Conservation (phyloP, 164 flowering plant species). For the Kalanchoe fedtschenkoi region DNA sequence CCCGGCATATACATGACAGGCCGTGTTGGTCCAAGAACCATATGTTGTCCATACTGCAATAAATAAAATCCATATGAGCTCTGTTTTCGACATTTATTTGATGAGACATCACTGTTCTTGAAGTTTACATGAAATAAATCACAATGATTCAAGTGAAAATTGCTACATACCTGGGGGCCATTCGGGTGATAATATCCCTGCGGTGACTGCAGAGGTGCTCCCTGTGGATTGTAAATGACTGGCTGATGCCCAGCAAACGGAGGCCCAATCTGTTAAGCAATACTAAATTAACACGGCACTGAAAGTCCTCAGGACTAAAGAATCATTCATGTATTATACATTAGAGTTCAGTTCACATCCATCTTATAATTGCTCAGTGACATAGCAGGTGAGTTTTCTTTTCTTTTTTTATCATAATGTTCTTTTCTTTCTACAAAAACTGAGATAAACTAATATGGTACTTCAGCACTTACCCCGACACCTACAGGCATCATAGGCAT, state of each 20-base stretch:
- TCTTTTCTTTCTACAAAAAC: not conserved
- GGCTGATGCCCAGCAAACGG: slow-evolving; percentile 66
- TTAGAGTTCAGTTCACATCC: not conserved
- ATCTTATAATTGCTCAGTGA: not conserved
- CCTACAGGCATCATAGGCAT: slow-evolving; percentile 74
- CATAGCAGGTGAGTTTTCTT: not conserved
- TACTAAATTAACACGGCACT: slow-evolving; percentile 2
- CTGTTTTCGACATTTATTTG: not conserved
- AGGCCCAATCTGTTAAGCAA: slow-evolving; percentile 54
- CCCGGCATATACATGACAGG: slow-evolving; percentile 58
- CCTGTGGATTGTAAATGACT: slow-evolving; percentile 52
- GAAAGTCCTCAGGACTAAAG: not conserved
- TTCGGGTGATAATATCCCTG: slow-evolving; percentile 69
- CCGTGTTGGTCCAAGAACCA: slow-evolving; percentile 57
- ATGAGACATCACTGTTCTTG: not conserved
- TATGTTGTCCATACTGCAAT: slow-evolving; percentile 63
- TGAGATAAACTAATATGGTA: not conserved
- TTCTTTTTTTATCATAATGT: not conserved
- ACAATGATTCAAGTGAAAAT: not conserved
- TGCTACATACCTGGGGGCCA: slow-evolving; percentile 41
- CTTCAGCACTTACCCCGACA: slow-evolving; percentile 50
- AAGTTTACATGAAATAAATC: too few species aligned
- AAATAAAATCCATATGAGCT: not conserved
- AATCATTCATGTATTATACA: not conserved
- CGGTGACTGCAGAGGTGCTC: slow-evolving; percentile 47